These are phyloP conservation scores for Erysiphe pulchra DNA, from an alignment of 2,329 filamentous ascomycete genomes.

Conservation along the genomic window DNA sequence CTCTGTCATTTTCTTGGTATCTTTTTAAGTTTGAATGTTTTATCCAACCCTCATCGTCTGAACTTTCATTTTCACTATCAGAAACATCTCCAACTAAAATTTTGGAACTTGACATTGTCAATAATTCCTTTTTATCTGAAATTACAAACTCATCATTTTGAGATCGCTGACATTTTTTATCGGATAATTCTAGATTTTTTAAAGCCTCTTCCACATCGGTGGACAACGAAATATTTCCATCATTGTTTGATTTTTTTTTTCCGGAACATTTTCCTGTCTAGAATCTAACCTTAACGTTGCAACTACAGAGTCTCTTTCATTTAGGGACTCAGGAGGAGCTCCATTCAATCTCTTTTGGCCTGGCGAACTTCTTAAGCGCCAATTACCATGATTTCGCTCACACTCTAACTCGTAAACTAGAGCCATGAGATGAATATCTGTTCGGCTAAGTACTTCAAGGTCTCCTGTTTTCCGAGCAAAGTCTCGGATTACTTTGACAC, in stretches of 20 bases:
- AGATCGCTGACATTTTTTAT: neutral
- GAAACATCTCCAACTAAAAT: neutral
- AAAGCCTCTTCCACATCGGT: neutral
- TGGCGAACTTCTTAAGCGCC: conserved; percentile 54
- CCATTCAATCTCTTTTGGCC: conserved; percentile 60
- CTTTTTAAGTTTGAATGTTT: conserved; percentile 79
- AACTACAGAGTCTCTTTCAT: neutral
- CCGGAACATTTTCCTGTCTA: neutral
- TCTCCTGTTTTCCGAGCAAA: conserved; percentile 84
- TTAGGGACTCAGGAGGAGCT: conserved; percentile 17
- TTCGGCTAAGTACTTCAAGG: conserved; percentile 59
- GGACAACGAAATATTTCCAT: neutral
- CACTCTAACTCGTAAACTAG: conserved; percentile 87
- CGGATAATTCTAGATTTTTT: neutral
- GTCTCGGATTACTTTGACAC: conserved; percentile 52
- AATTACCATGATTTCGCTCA: conserved; percentile 72
- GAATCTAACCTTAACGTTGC: neutral
- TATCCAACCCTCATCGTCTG: conserved; percentile 65
- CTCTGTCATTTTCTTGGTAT: conserved; percentile 43
- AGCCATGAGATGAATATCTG: conserved; percentile 74
- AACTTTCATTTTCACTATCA: conserved; percentile 5
- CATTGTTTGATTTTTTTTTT: neutral
- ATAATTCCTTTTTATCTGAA: neutral
- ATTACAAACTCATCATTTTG: neutral
- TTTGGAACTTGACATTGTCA: neutral